Percentiles rank a stretch among this genome's conserved stretches.
phyloP scores from a whole-genome alignment of 176 grass and related monocot genomes.

The Eleusine coracana region DNA sequence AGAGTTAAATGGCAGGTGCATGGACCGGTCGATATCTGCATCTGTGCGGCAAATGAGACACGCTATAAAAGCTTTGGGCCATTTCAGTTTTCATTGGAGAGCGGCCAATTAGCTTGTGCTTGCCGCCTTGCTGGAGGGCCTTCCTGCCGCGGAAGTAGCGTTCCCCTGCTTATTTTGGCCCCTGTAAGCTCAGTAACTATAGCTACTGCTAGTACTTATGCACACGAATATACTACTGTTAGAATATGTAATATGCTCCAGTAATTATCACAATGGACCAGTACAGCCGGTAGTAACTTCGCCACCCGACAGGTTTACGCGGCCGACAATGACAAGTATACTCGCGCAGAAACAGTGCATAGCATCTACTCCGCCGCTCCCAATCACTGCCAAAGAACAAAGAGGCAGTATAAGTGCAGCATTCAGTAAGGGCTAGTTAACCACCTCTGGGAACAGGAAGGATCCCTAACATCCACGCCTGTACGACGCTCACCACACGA shows the following conservation, averaged over 20 bases:
- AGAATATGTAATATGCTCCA: no score
- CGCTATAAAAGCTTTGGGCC: not conserved
- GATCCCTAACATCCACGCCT: not conserved
- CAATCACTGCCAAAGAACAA: not conserved
- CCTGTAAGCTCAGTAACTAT: no score
- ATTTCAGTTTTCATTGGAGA: not conserved
- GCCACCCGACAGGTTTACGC: not conserved
- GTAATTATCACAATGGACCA: not conserved
- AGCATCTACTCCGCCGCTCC: no score
- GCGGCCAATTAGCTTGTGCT: no score
- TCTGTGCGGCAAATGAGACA: not conserved
- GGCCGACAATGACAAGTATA: not conserved
- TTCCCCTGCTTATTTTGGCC: no score
- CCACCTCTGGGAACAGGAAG: not conserved
- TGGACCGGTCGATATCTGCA: not conserved
- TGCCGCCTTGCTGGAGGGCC: no score
- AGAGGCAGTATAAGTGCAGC: not conserved
- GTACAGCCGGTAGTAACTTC: not conserved
- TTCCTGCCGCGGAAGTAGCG: no score
- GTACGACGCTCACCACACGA: not conserved
- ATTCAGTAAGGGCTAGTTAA: not conserved
- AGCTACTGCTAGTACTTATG: no score
- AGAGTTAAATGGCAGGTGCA: conserved; percentile 2
- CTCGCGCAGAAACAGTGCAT: not conserved
- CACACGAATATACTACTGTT: no score